These are phyloP conservation scores for Penicillium simplicissimum DNA, from an alignment of 495 filamentous ascomycete species.

Conservation along the genomic window DNA sequence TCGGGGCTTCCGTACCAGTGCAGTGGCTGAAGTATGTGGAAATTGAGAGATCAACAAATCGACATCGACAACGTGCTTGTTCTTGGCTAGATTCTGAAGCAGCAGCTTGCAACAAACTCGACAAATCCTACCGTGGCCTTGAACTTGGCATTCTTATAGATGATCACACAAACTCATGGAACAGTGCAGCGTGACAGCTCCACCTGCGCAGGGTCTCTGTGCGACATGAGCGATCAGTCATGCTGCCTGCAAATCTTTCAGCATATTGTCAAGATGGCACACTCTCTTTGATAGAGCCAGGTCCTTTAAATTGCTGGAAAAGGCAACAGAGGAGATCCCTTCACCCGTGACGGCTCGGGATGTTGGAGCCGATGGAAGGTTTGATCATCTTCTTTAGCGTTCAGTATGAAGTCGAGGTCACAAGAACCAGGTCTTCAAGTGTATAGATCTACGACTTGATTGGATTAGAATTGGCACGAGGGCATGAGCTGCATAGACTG, in stretches of 20 bases:
- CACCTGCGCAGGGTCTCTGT: slow-evolving; percentile 24
- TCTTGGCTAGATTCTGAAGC: neutral
- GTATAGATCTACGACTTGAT: neutral
- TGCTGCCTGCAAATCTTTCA: slow-evolving; percentile 12
- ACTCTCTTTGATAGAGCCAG: neutral
- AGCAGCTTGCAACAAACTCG: neutral
- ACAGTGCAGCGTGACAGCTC: slow-evolving; percentile 22
- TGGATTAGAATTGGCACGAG: neutral
- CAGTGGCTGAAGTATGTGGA: slow-evolving; percentile 12
- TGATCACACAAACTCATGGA: slow-evolving; percentile 2
- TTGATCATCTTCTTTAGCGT: neutral
- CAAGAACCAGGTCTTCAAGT: neutral
- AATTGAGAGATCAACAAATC: neutral
- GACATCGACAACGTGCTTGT: neutral
- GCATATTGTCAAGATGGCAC: neutral
- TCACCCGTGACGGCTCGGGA: neutral
- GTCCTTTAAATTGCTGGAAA: neutral
- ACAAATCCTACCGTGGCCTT: neutral
- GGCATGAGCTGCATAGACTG: neutral
- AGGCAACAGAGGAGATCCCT: neutral
- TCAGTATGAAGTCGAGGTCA: neutral
- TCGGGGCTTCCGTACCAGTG: slow-evolving; percentile 10
- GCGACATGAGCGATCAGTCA: slow-evolving; percentile 22
- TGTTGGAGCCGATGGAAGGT: neutral
- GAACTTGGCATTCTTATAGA: slow-evolving; percentile 13